Conservation (phyloP, 2,329 filamentous ascomycete species). For the Talaromyces sp. region DNA sequence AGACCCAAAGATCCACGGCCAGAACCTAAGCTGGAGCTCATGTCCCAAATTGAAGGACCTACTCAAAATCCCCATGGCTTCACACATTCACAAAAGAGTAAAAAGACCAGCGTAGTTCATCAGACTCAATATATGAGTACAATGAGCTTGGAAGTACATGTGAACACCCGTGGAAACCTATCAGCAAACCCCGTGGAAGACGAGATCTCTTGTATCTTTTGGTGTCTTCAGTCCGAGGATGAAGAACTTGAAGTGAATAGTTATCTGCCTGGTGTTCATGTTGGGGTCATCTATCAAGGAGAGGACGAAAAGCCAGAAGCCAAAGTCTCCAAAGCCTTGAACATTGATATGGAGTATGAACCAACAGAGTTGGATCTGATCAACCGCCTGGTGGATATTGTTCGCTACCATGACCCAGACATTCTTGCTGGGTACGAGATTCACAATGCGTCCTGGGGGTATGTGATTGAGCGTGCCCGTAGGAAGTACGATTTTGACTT, state of each 20-base stretch:
- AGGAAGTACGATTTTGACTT: slow-evolving; percentile 87
- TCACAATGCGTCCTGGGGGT: slow-evolving; percentile 92
- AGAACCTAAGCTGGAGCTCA: slow-evolving; percentile 33
- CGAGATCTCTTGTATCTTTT: slow-evolving; percentile 85
- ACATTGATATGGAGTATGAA: slow-evolving; percentile 72
- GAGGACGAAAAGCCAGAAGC: slow-evolving; percentile 61
- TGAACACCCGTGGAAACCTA: slow-evolving; percentile 79
- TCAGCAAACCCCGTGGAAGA: slow-evolving; percentile 90
- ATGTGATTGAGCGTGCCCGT: slow-evolving; percentile 85
- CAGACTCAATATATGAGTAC: slow-evolving; percentile 94
- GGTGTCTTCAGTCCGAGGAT: slow-evolving; percentile 81
- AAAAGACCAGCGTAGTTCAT: slow-evolving; percentile 75
- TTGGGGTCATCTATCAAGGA: slow-evolving; percentile 74
- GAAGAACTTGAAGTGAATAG: slow-evolving; percentile 56
- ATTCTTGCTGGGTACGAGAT: slow-evolving; percentile 95
- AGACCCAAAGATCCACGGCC: slow-evolving; percentile 11
- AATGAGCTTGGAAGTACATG: slow-evolving; percentile 91
- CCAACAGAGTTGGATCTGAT: slow-evolving; percentile 80
- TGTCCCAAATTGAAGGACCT: slow-evolving; percentile 86
- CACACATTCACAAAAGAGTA: slow-evolving; percentile 78
- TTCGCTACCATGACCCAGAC: slow-evolving; percentile 82
- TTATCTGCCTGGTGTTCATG: slow-evolving; percentile 54
- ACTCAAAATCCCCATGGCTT: slow-evolving; percentile 84
- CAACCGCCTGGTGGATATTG: slow-evolving; percentile 82
- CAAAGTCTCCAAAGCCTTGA: slow-evolving; percentile 64